phyloP scores from a whole-genome alignment of 169 alveolate genomes.

The Cryptosporidium sp. region DNA sequence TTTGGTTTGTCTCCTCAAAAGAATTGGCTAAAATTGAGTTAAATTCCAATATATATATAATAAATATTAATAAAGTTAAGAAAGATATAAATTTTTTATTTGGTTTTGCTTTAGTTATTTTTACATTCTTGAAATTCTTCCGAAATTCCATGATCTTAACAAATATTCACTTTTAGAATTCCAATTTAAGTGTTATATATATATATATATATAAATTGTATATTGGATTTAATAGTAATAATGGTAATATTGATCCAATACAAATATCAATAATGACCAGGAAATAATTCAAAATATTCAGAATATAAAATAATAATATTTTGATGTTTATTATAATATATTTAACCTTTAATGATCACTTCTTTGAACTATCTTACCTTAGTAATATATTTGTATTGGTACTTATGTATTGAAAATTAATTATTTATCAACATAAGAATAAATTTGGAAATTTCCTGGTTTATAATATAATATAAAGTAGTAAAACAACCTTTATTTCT shows the following conservation, averaged over 20 bases:
- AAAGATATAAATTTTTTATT: no score
- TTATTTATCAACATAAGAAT: conserved; percentile 2
- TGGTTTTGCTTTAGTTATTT: not conserved
- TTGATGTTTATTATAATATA: not conserved
- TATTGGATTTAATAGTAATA: not conserved
- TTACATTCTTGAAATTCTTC: no score
- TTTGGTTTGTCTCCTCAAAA: not conserved
- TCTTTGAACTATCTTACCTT: not conserved
- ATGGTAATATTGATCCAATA: not conserved
- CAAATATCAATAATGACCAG: not conserved
- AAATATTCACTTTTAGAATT: no score
- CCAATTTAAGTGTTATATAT: not conserved
- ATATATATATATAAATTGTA: no score
- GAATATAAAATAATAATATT: not conserved
- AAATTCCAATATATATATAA: not conserved
- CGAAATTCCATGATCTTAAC: not conserved
- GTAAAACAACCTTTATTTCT: no score
- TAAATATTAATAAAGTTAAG: not conserved
- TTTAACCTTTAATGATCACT: not conserved
- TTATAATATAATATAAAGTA: no score
- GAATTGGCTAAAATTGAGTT: not conserved
- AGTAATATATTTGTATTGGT: not conserved
- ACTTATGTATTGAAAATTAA: not conserved
- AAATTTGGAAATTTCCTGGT: not conserved
- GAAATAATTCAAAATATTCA: not conserved